Conservation (phyloP, 163 green algal species). For the Chlorella variabilis region DNA sequence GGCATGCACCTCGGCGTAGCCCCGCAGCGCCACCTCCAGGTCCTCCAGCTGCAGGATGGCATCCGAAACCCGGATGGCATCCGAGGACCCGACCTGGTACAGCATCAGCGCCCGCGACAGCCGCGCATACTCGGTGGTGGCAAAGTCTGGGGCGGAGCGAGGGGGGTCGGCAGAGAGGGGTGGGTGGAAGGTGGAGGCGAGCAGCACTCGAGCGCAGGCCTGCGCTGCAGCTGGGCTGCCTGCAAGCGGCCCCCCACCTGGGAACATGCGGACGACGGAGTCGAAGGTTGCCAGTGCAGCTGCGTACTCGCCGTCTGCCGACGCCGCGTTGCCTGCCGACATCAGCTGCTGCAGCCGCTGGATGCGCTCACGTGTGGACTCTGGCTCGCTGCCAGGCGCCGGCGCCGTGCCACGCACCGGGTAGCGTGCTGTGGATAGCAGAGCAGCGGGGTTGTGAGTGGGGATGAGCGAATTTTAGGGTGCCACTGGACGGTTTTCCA, state of each 20-base stretch:
- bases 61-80: constrained; percentile 6
- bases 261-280: constrained; percentile 7
- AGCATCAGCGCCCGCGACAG: constrained; percentile 64
- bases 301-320: neutral
- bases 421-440: constrained; percentile 5
- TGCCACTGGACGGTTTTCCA: too few species aligned
- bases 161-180: neutral
- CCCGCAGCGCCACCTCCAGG: constrained; percentile 54
- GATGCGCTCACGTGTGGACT: neutral
- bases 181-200: too few species aligned
- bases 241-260: neutral
- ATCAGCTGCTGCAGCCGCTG: constrained; percentile 20
- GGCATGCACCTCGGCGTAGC: constrained; percentile 65
- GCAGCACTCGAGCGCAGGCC: too few species aligned
- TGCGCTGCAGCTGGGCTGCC: too few species aligned
- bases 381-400: neutral
- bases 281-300: neutral
- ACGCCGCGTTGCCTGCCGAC: constrained; percentile 3
- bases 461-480: too few species aligned
- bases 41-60: constrained; percentile 60
- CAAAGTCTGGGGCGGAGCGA: neutral
- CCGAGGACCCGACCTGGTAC: constrained; percentile 68
- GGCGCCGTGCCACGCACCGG: neutral
- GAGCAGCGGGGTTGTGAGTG: too few species aligned
- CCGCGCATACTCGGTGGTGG: constrained; percentile 57